Evolutionary conservation across 495 filamentous ascomycete species (phyloP).

Genomic region (Xylaria bambusicola): DNA sequence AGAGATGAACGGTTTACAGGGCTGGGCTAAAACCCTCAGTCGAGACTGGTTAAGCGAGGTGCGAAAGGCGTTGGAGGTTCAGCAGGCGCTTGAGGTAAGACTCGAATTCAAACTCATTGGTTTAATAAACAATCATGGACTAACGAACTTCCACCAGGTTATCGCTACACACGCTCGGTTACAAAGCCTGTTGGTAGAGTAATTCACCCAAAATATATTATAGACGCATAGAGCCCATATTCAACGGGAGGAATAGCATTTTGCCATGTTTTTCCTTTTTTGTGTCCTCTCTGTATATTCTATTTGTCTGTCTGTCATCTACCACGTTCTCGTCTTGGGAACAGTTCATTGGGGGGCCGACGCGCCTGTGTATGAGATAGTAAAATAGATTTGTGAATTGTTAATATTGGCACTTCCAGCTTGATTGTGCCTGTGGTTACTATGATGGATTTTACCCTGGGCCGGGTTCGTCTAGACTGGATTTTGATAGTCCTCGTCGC

Average conservation of each 20-base stretch:
- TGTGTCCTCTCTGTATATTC: constrained; percentile 13
- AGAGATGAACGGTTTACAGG: constrained; percentile 88
- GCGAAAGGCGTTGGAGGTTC: constrained; percentile 85
- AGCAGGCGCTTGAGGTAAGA: constrained; percentile 92
- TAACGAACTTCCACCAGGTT: constrained; percentile 41
- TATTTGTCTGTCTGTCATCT: constrained; percentile 1
- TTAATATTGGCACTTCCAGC: neutral
- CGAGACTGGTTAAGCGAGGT: constrained; percentile 91
- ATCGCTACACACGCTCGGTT: constrained; percentile 63
- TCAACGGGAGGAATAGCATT: neutral
- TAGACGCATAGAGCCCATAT: constrained; percentile 19
- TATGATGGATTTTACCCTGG: neutral
- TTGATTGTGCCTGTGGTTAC: neutral
- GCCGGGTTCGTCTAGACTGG: too few relatives aligned
- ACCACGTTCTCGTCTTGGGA: neutral
- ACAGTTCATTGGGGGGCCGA: neutral
- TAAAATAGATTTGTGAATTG: constrained; percentile 10
- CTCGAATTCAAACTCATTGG: neutral
- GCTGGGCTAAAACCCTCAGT: constrained; percentile 92
- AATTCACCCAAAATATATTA: constrained; percentile 19
- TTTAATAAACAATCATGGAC: neutral
- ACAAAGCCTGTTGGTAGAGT: constrained; percentile 60
- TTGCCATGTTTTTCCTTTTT: constrained; percentile 1
- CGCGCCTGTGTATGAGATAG: constrained; percentile 18
- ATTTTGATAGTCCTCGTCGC: too few relatives aligned